Base-by-base conservation (phyloP, 768 basidiomycete species). In the Boletus reticulatus region DNA sequence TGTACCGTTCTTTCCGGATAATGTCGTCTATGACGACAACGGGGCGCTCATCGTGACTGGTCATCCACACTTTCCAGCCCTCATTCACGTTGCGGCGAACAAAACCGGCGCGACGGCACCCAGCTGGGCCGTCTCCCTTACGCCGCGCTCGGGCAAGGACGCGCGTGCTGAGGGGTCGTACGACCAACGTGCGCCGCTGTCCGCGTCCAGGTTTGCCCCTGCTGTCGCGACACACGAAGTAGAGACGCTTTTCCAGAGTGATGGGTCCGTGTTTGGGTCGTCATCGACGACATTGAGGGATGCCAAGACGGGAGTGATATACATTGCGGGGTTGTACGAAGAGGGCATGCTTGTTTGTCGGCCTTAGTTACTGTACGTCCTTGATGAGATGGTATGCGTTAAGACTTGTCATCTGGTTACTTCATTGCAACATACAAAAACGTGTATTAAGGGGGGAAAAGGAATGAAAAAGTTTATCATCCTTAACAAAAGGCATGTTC, bases 201-300 rank as follows among this genome's bases (percentile, higher is more conserved):
- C 85, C 0, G 77, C 75, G 36, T 75, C 67, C 52, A 66, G 64
- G 43, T 76, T 79, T 44, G 75, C 79, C 1, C 65, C 75, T 1
- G 61, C 65, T 16, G 65, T 72, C 27, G 58, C 57, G 11, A 72
- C 72, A 2, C 73, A 79, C 61, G 74, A 76, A 3, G 52, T 88
- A 31, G 75, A 78, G 62, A 88, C 88, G 0, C 58, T 90, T n/a
- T 89, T 87, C 72, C 88, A 87, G 72, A 89, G 88, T 61, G 75
- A 84, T 57, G 88, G 88, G n/a, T 73, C 76, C 4, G 78, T 78
- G 6, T 86, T 87, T 62, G 76, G 78, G 14, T 71, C 78, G 3
- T 82, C 84, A 16, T 71, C 77, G 9, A 84, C 84, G 9, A 80
- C 75, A 1, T 54, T 88, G 58, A 66, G 75, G 36, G 86, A 88